These are phyloP conservation scores for Tricholoma bakamatsutake DNA, from an alignment of 768 basidiomycete species.

Conservation along the genomic window DNA sequence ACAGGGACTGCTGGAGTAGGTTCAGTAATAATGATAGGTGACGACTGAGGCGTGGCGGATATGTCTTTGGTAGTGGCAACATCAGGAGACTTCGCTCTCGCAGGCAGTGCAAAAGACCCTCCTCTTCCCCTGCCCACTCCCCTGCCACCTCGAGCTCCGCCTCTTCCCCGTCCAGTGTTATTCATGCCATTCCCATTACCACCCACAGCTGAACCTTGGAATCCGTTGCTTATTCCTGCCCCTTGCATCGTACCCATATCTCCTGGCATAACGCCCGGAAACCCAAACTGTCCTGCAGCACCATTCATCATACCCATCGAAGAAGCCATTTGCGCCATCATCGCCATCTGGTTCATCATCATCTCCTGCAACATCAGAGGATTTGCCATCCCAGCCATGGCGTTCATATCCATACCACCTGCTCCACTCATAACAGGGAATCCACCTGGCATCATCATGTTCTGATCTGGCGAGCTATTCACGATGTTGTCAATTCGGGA, in stretches of 20 bases:
- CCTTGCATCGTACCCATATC: constrained; percentile 49
- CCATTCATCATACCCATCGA: constrained; percentile 76
- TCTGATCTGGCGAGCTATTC: constrained; percentile 45
- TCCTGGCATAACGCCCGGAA: constrained; percentile 44
- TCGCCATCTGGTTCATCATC: constrained; percentile 88
- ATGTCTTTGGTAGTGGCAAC: constrained; percentile 6
- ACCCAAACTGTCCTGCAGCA: constrained; percentile 46
- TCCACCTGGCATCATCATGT: constrained; percentile 48
- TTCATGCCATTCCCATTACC: constrained; percentile 19
- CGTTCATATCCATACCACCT: constrained; percentile 58
- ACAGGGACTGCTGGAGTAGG: constrained; percentile 19
- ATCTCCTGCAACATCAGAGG: constrained; percentile 80
- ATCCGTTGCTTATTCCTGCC: constrained; percentile 31
- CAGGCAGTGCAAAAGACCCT: constrained; percentile 23
- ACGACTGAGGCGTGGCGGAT: constrained; percentile 19
- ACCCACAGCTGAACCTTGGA: constrained; percentile 27
- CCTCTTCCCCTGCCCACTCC: constrained; percentile 45
- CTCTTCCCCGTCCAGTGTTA: constrained; percentile 37
- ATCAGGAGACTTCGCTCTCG: constrained; percentile 18
- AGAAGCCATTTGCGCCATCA: constrained; percentile 90
- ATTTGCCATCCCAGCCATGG: constrained; percentile 53
- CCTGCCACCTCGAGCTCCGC: constrained; percentile 36
- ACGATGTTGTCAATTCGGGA: constrained; percentile 77
- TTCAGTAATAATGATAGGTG: constrained; percentile 25
- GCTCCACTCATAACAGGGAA: constrained; percentile 36